Evolutionary conservation across 2,329 filamentous ascomycete species (phyloP).

Genomic region (Paracoccidioides lutzii): DNA sequence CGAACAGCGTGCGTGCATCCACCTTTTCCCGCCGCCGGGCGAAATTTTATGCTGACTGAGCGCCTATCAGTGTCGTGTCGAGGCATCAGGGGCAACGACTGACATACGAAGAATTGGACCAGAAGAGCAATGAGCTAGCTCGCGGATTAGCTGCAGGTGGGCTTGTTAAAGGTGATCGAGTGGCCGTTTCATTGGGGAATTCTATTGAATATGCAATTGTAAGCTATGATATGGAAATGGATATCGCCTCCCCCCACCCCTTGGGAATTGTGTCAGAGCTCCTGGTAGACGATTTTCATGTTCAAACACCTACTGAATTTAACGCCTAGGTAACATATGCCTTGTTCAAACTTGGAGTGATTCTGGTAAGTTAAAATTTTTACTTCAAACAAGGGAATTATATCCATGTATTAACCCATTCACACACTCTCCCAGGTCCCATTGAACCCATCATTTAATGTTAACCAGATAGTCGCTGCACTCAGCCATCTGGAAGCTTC

Average conservation of each 20-base stretch:
- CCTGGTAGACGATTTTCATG: neutral
- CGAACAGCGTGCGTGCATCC: constrained; percentile 42
- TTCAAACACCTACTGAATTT: neutral
- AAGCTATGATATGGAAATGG: constrained; percentile 13
- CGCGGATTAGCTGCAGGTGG: constrained; percentile 55
- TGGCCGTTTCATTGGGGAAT: constrained; percentile 80
- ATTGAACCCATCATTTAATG: constrained; percentile 80
- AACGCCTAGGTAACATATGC: constrained; percentile 54
- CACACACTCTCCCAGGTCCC: constrained; percentile 45
- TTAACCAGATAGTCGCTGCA: constrained; percentile 62
- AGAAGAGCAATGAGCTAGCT: constrained; percentile 62
- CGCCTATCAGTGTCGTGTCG: constrained; percentile 39
- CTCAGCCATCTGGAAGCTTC: constrained; percentile 60
- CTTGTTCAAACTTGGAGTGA: constrained; percentile 83
- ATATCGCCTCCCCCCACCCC: neutral
- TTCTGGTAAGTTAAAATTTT: constrained; percentile 45
- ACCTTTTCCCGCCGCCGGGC: neutral
- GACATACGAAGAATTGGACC: constrained; percentile 64
- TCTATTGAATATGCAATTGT: constrained; percentile 69
- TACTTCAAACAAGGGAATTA: no score
- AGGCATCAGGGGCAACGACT: constrained; percentile 50
- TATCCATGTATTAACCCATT: neutral
- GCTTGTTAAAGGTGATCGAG: constrained; percentile 67
- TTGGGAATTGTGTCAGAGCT: neutral
- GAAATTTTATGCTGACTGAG: constrained; percentile 1